Percentiles rank a stretch among this genome's conserved stretches.
phyloP scores from a whole-genome alignment of 1,139 yeast species.

The Entelexis paramagnoliae region DNA sequence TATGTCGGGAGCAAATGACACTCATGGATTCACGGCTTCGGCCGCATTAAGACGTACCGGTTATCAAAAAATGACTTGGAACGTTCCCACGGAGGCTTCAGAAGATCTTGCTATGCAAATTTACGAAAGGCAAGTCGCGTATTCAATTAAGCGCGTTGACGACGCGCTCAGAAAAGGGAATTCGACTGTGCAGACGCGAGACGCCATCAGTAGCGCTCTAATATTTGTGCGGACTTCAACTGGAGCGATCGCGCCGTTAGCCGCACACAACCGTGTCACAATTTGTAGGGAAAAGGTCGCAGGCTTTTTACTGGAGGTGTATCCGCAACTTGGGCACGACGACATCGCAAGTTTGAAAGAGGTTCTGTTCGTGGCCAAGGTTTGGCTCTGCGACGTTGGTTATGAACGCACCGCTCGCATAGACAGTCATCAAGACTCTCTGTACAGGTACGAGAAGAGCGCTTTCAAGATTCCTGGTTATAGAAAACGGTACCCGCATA shows the following conservation, averaged over 20 bases:
- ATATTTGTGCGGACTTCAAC: slow-evolving; percentile 50
- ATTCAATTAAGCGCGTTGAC: slow-evolving; percentile 22
- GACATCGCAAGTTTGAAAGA: slow-evolving; percentile 61
- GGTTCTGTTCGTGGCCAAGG: slow-evolving; percentile 54
- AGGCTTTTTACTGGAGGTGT: slow-evolving; percentile 50
- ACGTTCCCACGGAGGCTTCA: slow-evolving; percentile 39
- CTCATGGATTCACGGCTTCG: neutral
- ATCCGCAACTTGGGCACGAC: slow-evolving; percentile 46
- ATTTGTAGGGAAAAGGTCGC: slow-evolving; percentile 56
- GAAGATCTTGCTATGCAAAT: slow-evolving; percentile 34
- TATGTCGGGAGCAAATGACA: no score
- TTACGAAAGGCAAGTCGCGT: slow-evolving; percentile 42
- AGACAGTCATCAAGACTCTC: slow-evolving; percentile 40
- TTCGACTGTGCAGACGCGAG: slow-evolving; percentile 6
- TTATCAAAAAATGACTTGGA: slow-evolving; percentile 56
- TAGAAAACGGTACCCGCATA: slow-evolving; percentile 63
- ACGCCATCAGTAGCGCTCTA: slow-evolving; percentile 42
- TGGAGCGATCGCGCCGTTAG: slow-evolving; percentile 62
- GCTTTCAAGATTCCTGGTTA: slow-evolving; percentile 42
- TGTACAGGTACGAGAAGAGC: slow-evolving; percentile 40
- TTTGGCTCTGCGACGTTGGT: slow-evolving; percentile 82
- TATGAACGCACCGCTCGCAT: slow-evolving; percentile 55
- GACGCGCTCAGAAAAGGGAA: neutral
- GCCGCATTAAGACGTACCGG: neutral
- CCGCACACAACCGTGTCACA: slow-evolving; percentile 44